Evolutionary conservation across 164 flowering plant genomes (phyloP), one percentile per base, ranked within the genome.

Genomic region (Vitis riparia): DNA sequence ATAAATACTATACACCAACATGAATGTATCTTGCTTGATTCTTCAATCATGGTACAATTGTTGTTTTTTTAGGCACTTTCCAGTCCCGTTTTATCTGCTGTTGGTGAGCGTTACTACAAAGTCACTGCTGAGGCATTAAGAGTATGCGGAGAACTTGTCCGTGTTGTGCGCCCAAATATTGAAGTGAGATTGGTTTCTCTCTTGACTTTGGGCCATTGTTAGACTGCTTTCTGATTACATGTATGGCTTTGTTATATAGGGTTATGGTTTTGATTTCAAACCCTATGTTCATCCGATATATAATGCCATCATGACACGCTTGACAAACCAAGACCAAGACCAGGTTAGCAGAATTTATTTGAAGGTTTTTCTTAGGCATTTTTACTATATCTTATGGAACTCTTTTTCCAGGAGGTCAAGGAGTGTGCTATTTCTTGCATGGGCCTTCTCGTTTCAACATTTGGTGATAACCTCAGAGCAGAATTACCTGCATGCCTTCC

Each of bases 361-460:
- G 58, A 14, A 9, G 51, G 8, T 23, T 16, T 68, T 48, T 23
- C 37, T 44, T 53, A 1, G 59, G 13, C 23, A 8, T 62, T 59
- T 44, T 65, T 58, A 6, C 58, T 64, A 10, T 73, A 47, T 49
- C 69, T 71, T 19, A 71, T 73, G 37, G 23, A 61, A 65, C 47
- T 73, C 62, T 66, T 67, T 62, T 60, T 71, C 27, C 92, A 96
- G 99, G 99, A 96, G 80, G 99, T 96, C 32, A 96, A 93, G 79
- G 99, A 96, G 83, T 96, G 98, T 80, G 99, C 99, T 57, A 96
- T 96, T 68, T 84, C 96, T 74, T 96, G 99, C 82, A 92, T 93
- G 95, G 97, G 98, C 61, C 96, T 91, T 72, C 91, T 91, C 49
- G 84, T 93, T 75, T 89, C 97, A 60, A 91, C 97, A 63, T 96